These are phyloP conservation scores for Prunus mira DNA, from an alignment of 306 rosid species.

Conservation along the genomic window DNA sequence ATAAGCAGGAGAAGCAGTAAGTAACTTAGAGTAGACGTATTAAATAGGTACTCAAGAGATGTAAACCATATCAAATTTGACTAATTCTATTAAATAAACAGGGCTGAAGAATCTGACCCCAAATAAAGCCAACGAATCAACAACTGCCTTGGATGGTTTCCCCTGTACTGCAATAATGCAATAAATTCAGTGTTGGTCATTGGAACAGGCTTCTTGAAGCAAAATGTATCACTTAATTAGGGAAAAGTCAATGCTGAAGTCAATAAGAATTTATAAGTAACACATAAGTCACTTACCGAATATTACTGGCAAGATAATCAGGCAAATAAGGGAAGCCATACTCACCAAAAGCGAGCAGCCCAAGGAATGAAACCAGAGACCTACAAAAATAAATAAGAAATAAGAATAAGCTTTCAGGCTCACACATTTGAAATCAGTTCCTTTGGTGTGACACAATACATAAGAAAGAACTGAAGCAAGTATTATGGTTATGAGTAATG, in stretches of 20 bases:
- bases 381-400: constrained; percentile 31
- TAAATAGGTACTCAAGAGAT: neutral
- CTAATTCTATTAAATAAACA: constrained; percentile 22
- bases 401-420: neutral
- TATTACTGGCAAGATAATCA: constrained; percentile 75
- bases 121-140: constrained; percentile 92
- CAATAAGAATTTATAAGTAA: constrained; percentile 15
- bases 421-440: neutral
- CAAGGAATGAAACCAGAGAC: constrained; percentile 83
- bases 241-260: constrained; percentile 1
- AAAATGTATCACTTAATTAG: neutral
- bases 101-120: constrained; percentile 73
- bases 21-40: neutral
- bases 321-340: constrained; percentile 93
- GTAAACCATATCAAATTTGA: neutral
- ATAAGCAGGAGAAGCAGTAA: too few species aligned
- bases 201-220: constrained; percentile 14
- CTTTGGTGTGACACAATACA: neutral
- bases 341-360: constrained; percentile 96
- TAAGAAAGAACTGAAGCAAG: neutral
- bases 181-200: constrained; percentile 19
- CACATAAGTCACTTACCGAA: constrained; percentile 54
- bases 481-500: neutral
- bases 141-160: constrained; percentile 83
- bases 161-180: constrained; percentile 78